Conservation (phyloP, 164 flowering plant species). For the Platanus orientalis region DNA sequence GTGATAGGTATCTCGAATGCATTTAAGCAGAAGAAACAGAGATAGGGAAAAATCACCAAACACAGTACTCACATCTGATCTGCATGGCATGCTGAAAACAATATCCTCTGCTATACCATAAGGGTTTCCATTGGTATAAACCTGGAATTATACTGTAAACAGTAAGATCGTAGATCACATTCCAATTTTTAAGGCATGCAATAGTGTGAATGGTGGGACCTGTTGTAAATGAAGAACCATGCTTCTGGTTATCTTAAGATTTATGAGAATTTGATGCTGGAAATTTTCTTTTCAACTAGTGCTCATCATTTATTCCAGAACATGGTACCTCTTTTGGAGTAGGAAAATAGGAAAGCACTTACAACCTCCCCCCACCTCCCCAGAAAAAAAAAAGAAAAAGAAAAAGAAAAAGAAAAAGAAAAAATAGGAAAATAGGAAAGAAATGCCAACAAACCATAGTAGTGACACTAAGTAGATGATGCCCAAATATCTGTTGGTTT, state of each 20-base stretch:
- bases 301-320: too few relatives aligned
- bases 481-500: too few relatives aligned
- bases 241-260: not conserved
- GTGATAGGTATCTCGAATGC: not conserved
- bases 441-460: too few relatives aligned
- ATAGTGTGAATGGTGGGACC: not conserved
- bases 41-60: not conserved
- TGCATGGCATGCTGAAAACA: slow-evolving; percentile 99
- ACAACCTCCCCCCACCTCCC: too few relatives aligned
- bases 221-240: not conserved
- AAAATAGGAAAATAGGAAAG: too few relatives aligned
- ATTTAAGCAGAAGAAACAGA: not conserved
- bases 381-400: too few relatives aligned
- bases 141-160: slow-evolving; percentile 37
- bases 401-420: too few relatives aligned
- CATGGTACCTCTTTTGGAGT: too few relatives aligned
- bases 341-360: too few relatives aligned
- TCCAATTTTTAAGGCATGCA: not conserved
- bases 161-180: slow-evolving; percentile 13
- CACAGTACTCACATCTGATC: slow-evolving; percentile 64
- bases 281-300: too few relatives aligned
- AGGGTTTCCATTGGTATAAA: slow-evolving; percentile 87
- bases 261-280: not conserved
- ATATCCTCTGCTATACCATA: slow-evolving; percentile 92
- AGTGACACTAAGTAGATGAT: too few relatives aligned